Evolutionary conservation across 2,329 filamentous ascomycete species (phyloP), one percentile per base, ranked within the genome.

Genomic region (Alternaria sp.): DNA sequence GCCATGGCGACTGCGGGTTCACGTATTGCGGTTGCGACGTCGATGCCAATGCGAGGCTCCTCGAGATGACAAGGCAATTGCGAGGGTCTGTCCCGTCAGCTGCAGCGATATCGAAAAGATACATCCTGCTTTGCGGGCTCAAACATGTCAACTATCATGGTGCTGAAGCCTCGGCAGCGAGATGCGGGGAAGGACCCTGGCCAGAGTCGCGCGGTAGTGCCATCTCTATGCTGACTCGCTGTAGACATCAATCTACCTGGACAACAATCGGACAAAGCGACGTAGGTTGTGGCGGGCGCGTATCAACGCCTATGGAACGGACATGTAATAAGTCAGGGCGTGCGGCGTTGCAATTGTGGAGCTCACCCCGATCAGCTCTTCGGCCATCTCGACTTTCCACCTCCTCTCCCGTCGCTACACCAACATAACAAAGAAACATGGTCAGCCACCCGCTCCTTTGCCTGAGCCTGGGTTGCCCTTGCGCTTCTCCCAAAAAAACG

Each of bases 141-240:
- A n/a, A n/a, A 46, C 36, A 4, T 16, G 41, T n/a, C 28, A 43
- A 12, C 34, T 18, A 26, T 26, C 36, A 41, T 51, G 51, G 54
- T 36, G 32, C 22, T 38, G 32, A 48, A 59, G 61, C 68, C 69
- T 71, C 68, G 69, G 68, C 53, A 66, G 39, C 54, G 42, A 57
- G 26, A 44, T 68, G 65, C 63, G 68, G 68, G 66, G 66, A 65
- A 59, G 34, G 20, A 24, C 30, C 46, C 46, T n/a, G 12, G 46
- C 46, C 1, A 16, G 30, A 34, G 1, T 48, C 18, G 46, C 30
- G 46, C 46, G 18, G 20, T n/a, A 14, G 7, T 36, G 30, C 14
- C 46, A n/a, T 48, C 22, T 34, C 12, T 9, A 38, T 41, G 46
- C 28, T 36, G 30, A 48, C 46, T 48, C 46, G 46, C 20, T 18